Percentiles rank a stretch among this genome's conserved stretches.
phyloP scores from a whole-genome alignment of 305 asterid genomes.

The Coffea humblotiana region DNA sequence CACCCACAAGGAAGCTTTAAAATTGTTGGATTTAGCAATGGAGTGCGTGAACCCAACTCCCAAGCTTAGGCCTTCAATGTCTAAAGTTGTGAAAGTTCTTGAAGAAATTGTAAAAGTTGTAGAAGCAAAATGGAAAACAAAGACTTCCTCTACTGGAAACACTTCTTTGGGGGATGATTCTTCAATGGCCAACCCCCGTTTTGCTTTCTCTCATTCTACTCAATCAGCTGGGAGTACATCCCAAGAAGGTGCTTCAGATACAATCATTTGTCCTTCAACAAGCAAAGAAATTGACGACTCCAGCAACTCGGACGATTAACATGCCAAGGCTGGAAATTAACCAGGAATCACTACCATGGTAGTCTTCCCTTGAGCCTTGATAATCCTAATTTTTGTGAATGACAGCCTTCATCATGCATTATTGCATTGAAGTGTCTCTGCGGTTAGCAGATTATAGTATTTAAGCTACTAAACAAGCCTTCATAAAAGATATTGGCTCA shows the following conservation, averaged over 20 bases:
- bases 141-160: neutral
- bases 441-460: neutral
- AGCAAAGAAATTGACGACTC: constrained; percentile 19
- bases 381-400: neutral
- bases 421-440: neutral
- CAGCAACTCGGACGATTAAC: neutral
- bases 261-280: constrained; percentile 1
- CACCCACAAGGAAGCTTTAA: neutral
- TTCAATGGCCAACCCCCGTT: neutral
- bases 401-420: neutral
- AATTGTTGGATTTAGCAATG: constrained; percentile 22
- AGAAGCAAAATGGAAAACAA: neutral
- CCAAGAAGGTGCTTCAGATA: constrained; percentile 10
- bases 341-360: neutral
- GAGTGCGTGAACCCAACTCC: constrained; percentile 22
- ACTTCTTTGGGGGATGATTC: neutral
- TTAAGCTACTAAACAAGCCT: too few species aligned
- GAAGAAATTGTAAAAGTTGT: constrained; percentile 11
- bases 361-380: neutral
- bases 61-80: constrained; percentile 22
- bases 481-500: neutral
- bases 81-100: constrained; percentile 19
- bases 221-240: constrained; percentile 13
- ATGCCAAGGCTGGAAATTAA: neutral
- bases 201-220: constrained; percentile 10